These are phyloP conservation scores for Rhipidocladum racemiflorum DNA, from an alignment of 176 grass and related monocot species.

Conservation along the genomic window DNA sequence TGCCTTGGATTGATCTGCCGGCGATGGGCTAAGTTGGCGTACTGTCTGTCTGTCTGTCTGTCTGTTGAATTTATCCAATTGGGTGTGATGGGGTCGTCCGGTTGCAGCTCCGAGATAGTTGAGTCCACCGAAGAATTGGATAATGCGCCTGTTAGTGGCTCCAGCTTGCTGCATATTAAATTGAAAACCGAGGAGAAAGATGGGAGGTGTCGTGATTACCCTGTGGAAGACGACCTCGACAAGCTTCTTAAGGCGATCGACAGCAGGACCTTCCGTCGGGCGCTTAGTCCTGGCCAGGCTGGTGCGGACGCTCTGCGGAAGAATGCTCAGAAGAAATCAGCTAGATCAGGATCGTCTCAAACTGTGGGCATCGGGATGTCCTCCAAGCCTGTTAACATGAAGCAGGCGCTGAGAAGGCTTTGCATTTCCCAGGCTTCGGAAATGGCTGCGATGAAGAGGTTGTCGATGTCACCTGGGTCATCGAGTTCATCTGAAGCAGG, in stretches of 20 bases:
- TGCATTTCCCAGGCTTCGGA: conserved; percentile 98
- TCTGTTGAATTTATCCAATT: conserved; percentile 31
- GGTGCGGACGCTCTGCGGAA: conserved; percentile 33
- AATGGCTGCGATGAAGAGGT: conserved; percentile 80
- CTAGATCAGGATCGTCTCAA: conserved; percentile 47
- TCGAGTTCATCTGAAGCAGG: conserved; percentile 73
- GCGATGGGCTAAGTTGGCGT: conserved; percentile 27
- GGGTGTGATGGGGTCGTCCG: conserved; percentile 52
- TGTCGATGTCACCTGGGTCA: conserved; percentile 52
- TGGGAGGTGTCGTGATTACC: conserved; percentile 31
- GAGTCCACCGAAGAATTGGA: conserved; percentile 72
- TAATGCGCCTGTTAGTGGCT: conserved; percentile 32
- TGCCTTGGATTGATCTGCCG: conserved; percentile 11
- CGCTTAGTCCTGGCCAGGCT: conserved; percentile 42
- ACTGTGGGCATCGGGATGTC: conserved; percentile 58
- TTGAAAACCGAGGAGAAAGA: conserved; percentile 52
- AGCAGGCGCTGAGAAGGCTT: conserved; percentile 76
- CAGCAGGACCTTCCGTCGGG: conserved; percentile 41
- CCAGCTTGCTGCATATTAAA: conserved; percentile 52
- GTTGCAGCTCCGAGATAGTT: conserved; percentile 83
- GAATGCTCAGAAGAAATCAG: conserved; percentile 46
- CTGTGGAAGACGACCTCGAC: conserved; percentile 63
- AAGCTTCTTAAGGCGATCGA: conserved; percentile 80
- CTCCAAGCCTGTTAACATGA: conserved; percentile 81
- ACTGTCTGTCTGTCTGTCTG: conserved; percentile 1